phyloP scores from a whole-genome alignment of 2,329 filamentous ascomycete genomes.

The Aureobasidium sp. region DNA sequence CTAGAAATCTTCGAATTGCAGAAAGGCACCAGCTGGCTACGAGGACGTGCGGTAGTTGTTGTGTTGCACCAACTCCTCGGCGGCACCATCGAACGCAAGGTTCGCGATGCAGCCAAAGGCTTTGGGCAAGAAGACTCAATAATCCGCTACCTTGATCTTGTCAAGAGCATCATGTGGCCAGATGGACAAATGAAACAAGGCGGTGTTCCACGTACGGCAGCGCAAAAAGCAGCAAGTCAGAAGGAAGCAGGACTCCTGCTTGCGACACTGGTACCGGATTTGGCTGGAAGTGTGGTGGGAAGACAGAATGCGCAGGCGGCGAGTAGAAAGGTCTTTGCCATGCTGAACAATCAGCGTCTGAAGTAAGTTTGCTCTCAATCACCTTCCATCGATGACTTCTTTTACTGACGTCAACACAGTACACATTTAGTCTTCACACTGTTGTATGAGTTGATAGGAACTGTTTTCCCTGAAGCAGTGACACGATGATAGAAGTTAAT shows the following conservation, averaged over 20 bases:
- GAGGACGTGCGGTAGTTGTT: constrained; percentile 89
- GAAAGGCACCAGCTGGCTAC: constrained; percentile 91
- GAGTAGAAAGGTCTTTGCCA: constrained; percentile 79
- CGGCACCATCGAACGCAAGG: constrained; percentile 90
- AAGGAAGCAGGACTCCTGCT: constrained; percentile 85
- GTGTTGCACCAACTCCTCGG: constrained; percentile 92
- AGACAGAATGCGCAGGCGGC: constrained; percentile 84
- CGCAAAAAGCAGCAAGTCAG: constrained; percentile 70
- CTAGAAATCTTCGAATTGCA: constrained; percentile 93
- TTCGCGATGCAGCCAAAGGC: constrained; percentile 70
- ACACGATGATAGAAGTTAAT: constrained; percentile 8
- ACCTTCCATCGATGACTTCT: background rate
- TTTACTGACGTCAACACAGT: constrained; percentile 26
- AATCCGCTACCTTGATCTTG: constrained; percentile 61
- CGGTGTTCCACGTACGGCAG: constrained; percentile 49
- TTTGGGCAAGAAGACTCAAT: constrained; percentile 71
- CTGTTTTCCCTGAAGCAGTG: constrained; percentile 32
- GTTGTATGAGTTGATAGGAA: constrained; percentile 39
- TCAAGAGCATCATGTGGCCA: constrained; percentile 78
- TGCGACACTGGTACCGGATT: constrained; percentile 78
- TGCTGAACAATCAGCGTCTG: constrained; percentile 79
- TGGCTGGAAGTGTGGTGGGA: constrained; percentile 89
- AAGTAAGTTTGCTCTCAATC: constrained; percentile 55
- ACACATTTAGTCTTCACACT: constrained; percentile 43
- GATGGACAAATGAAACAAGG: constrained; percentile 48